These are phyloP conservation scores for Pestalotiopsis sp. DNA, from an alignment of 2,329 filamentous ascomycete genomes.

Conservation along the genomic window DNA sequence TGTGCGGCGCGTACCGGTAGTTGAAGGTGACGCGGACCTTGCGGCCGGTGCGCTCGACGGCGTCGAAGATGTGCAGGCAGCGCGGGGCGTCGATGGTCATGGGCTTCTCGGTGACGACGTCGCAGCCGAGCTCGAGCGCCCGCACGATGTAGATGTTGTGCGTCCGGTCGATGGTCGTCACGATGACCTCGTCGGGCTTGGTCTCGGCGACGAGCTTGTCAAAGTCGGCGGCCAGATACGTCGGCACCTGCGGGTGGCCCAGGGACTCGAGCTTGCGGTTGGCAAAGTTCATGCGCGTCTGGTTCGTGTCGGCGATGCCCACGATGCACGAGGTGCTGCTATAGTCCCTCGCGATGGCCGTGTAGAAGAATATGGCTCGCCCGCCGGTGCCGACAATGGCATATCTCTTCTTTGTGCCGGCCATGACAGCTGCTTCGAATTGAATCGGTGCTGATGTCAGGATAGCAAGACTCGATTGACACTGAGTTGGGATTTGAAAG, in stretches of 20 bases:
- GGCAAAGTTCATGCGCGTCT: constrained; percentile 61
- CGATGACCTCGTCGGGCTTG: constrained; percentile 62
- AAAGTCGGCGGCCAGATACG: constrained; percentile 57
- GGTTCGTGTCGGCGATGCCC: constrained; percentile 62
- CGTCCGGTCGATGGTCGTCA: constrained; percentile 65
- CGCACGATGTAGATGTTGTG: constrained; percentile 63
- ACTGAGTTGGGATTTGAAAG: not conserved
- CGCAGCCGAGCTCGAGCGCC: constrained; percentile 60
- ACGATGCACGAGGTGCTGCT: constrained; percentile 52
- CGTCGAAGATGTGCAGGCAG: constrained; percentile 56
- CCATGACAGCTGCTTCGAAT: constrained; percentile 17
- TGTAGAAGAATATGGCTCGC: constrained; percentile 64
- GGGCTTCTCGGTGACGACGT: constrained; percentile 66
- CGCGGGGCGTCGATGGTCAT: constrained; percentile 64
- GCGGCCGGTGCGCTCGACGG: constrained; percentile 51
- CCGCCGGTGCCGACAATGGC: constrained; percentile 62
- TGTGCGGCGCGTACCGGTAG: constrained; percentile 68
- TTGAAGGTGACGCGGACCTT: constrained; percentile 64
- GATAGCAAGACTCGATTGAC: too few species aligned
- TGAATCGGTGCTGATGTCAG: not conserved
- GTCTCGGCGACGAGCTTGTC: constrained; percentile 61
- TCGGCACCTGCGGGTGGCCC: constrained; percentile 52
- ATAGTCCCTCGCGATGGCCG: constrained; percentile 57
- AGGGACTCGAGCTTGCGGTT: constrained; percentile 50
- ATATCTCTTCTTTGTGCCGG: constrained; percentile 44